Evolutionary conservation across 805 yeast genomes (phyloP), one percentile per base, ranked within the genome.

Genomic region (Schizosaccharomyces octosporus): DNA sequence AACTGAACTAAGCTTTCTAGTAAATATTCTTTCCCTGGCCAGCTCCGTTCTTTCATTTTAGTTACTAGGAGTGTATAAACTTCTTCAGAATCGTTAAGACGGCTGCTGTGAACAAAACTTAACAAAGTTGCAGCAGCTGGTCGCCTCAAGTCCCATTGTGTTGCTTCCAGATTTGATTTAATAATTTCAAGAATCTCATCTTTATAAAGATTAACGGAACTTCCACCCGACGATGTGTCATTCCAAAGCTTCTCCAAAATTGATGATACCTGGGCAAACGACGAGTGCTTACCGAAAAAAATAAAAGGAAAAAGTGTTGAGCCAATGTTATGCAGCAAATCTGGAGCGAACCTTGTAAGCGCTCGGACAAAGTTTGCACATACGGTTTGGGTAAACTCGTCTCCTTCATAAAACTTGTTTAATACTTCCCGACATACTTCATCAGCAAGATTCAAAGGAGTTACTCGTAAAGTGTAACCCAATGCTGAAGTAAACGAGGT

Each of bases 21-120:
- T 0, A 93, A 77, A 36, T 75, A 70, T 66, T 88, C 96, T 67
- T 90, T 90, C 5, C 97, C 97, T 17, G 77, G 76, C 93, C 95
- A 90, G 9, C 90, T 79, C 63, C 94, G 79, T 0, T 96, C 96
- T 62, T 76, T 74, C 62, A 82, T 75, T 0, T 94, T 80, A 36
- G 76, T 76, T 19, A 85, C 68, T 58, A 87, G 72, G 5, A 81
- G 59, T 3, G 59, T 42, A 11, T 57, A 57, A 17, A 57, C 5
- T 29, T 21, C 24, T 9, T 27, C 27, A 54, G 19, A 19, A 2
- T 31, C 5, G 11, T 9, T 13, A 7, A 19, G 24, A 7, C 32
- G 55, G 5, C 51, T 42, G 5, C 15, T 21, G 9, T 55, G 17
- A 17, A 19, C 32, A 27, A 42, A 19, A 21, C 65, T 64, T 13